phyloP scores from a whole-genome alignment of 1,284 basidiomycete species.

The Caloboletus firmus region DNA sequence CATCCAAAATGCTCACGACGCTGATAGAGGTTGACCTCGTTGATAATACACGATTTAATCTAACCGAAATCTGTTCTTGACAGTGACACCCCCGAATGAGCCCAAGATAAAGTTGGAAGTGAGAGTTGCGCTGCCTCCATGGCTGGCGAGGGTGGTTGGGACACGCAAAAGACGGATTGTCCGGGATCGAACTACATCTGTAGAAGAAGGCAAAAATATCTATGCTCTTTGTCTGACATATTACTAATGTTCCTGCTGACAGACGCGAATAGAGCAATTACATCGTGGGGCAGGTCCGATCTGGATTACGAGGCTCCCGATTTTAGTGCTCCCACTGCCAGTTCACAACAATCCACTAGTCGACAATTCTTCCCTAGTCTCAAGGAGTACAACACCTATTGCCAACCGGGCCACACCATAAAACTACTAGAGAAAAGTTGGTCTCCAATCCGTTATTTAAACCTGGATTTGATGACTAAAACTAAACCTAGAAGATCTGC shows the following conservation, averaged over 20 bases:
- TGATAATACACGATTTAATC: background rate
- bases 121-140: background rate
- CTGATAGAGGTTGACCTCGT: constrained; percentile 45
- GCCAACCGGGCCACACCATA: constrained; percentile 4
- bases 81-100: background rate
- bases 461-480: background rate
- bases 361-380: no score
- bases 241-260: background rate
- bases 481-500: background rate
- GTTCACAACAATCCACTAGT: background rate
- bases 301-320: background rate
- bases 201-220: background rate
- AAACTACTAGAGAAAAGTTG: background rate
- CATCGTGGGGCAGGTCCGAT: background rate
- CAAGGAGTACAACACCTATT: constrained; percentile 2
- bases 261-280: constrained; percentile 6
- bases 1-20: constrained; percentile 94
- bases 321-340: background rate
- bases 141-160: background rate
- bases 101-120: background rate
- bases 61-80: background rate
- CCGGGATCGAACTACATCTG: background rate
- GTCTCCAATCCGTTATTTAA: background rate
- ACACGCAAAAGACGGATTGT: background rate
- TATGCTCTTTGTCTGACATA: no score